Evolutionary conservation across 208 protist genomes (phyloP), one percentile per base, ranked within the genome.

Genomic region (Angomonas desouzai): DNA sequence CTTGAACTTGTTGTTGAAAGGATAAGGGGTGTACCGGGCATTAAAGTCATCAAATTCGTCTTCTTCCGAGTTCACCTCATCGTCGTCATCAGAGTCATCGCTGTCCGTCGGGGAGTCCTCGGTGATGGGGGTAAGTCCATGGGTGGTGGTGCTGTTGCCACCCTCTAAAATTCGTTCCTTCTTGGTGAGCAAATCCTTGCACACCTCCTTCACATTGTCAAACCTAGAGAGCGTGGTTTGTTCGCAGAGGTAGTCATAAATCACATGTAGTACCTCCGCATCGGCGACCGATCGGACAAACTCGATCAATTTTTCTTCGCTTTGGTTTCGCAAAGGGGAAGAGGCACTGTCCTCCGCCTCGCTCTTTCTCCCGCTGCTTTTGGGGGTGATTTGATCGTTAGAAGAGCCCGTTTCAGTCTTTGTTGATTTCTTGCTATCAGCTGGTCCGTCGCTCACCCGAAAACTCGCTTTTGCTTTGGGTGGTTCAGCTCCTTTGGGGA

Each of bases 41-140:
- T 77, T 81, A 62, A 62, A 51, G 58, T 87, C 81, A 32, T 81
- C 81, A 45, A 87, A 87, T 62, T 87, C 81, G 45, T 87, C 81
- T 0, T 55, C 70, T 10, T 68, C 63, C 2, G 49, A 29, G 55
- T 67, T 61, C 11, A 57, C 66, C 16, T 67, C 64, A 29, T 64
- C 27, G 16, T 61, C 62, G 3, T 38, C 20, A 1, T 48, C 40
- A 18, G 43, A 40, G 11, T 62, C 67, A 20, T 55, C 55, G 18
- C 18, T 47, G 1, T 60, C 13, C 32, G 1, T 43, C 30, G 30
- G 18, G 27, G 4, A 30, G 4, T 23, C 55, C 6, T 23, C 33
- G 7, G 22, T 6, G 18, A 25, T n/a, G 3, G 55, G 55, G 23
- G 34, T 0, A 13, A 7, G 3, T 4, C 16, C 27, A 2, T 38